A percentile compares a stretch with the other conserved stretches of the same genome.
Conservation (phyloP, 495 filamentous ascomycete species). For the Lasiosphaeria ovina region DNA sequence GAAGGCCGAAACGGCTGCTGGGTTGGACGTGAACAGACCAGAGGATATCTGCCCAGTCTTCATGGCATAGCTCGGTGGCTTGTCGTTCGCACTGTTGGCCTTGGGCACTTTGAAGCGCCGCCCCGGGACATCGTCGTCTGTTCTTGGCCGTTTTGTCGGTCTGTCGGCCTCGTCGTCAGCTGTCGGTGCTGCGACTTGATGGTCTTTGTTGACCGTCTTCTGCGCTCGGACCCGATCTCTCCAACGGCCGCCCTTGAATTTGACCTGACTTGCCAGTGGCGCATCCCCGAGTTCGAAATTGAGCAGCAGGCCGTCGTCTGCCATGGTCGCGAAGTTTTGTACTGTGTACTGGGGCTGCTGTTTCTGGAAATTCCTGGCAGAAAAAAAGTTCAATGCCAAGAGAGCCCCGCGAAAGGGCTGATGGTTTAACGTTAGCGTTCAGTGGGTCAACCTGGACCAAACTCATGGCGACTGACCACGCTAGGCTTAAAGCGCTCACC, state of each 20-base stretch:
- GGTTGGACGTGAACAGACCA: slow-evolving; percentile 88
- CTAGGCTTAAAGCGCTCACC: slow-evolving; percentile 11
- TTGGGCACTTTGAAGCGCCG: slow-evolving; percentile 20
- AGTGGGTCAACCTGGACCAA: neutral
- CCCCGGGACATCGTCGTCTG: slow-evolving; percentile 16
- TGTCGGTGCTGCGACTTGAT: slow-evolving; percentile 15
- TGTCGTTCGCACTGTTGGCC: slow-evolving; percentile 20
- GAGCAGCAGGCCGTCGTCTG: slow-evolving; percentile 90
- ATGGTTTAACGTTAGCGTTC: neutral
- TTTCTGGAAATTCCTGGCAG: slow-evolving; percentile 13
- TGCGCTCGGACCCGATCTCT: slow-evolving; percentile 80
- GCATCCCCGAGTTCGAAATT: slow-evolving; percentile 79
- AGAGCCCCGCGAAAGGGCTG: slow-evolving; percentile 6
- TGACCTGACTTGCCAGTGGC: slow-evolving; percentile 56
- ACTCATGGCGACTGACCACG: too few relatives aligned
- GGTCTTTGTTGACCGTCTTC: slow-evolving; percentile 55
- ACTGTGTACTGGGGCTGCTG: neutral
- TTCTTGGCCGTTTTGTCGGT: slow-evolving; percentile 6
- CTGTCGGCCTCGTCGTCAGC: slow-evolving; percentile 23
- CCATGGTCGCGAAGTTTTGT: slow-evolving; percentile 54
- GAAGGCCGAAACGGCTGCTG: slow-evolving; percentile 58
- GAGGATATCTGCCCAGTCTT: slow-evolving; percentile 64
- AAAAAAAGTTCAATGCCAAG: slow-evolving; percentile 26
- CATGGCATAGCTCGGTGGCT: slow-evolving; percentile 27
- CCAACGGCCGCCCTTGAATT: slow-evolving; percentile 88